Evolutionary conservation across 768 basidiomycete species (phyloP).

Genomic region (Rhodocollybia butyracea): DNA sequence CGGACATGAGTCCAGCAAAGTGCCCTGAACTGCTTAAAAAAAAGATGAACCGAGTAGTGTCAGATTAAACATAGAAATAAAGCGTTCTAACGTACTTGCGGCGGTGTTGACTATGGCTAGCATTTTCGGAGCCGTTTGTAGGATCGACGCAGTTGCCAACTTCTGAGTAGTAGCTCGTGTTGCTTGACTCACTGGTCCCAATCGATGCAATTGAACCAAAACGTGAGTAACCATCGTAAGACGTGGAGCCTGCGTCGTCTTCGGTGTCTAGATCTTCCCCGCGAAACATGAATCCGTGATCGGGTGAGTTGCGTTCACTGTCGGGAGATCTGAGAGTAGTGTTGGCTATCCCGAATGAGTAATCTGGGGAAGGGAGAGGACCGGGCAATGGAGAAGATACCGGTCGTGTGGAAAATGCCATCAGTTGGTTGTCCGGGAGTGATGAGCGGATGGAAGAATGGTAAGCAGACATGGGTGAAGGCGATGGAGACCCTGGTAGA

Average conservation of each 20-base stretch:
- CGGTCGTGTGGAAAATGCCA: slow-evolving; percentile 44
- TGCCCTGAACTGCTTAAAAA: slow-evolving; percentile 29
- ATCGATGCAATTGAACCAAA: slow-evolving; percentile 63
- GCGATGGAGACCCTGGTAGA: slow-evolving; percentile 34
- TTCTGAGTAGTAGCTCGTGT: slow-evolving; percentile 49
- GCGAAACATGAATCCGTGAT: slow-evolving; percentile 45
- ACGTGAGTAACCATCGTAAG: slow-evolving; percentile 49
- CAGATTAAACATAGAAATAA: slow-evolving; percentile 29
- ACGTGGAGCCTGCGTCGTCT: slow-evolving; percentile 42
- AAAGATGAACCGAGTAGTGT: slow-evolving; percentile 21
- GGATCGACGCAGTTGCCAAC: slow-evolving; percentile 30
- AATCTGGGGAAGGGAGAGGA: slow-evolving; percentile 58
- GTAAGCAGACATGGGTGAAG: slow-evolving; percentile 41
- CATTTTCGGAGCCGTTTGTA: slow-evolving; percentile 27
- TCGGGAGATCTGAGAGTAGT: slow-evolving; percentile 47
- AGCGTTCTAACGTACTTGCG: slow-evolving; percentile 33
- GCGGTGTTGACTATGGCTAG: slow-evolving; percentile 22
- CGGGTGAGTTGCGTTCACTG: slow-evolving; percentile 55
- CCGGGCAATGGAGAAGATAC: slow-evolving; percentile 46
- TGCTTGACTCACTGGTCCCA: slow-evolving; percentile 58
- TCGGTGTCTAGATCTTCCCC: slow-evolving; percentile 51
- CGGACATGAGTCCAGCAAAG: slow-evolving; percentile 40
- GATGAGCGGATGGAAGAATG: slow-evolving; percentile 35
- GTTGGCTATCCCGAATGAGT: slow-evolving; percentile 61
- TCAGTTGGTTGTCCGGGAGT: slow-evolving; percentile 48